Base-by-base conservation (phyloP, 345 rosid species). In the Cardamine chenopodiifolia region DNA sequence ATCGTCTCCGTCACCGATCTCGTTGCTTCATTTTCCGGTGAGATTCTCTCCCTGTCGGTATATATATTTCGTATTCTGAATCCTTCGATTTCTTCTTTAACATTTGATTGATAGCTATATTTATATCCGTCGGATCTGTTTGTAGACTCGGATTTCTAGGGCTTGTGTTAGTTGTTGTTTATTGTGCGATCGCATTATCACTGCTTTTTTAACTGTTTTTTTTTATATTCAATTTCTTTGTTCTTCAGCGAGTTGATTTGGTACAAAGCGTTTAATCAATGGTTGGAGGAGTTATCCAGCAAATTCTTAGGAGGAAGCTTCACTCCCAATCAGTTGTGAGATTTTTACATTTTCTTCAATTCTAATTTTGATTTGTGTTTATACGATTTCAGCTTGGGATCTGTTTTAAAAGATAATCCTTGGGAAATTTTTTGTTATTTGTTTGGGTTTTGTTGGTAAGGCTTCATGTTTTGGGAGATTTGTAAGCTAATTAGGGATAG, bases 221-320 rank as follows among this genome's bases (percentile, higher is more conserved):
- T 26, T 58, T 26, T 23, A 65, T 32, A 32, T 66, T 66, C n/a
- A 15, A 1, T 34, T 26, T 15, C 15, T 20, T 66, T 65, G 39
- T 63, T 39, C 78, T 71, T n/a, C 74, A 76, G 78, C 68, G 77
- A 74, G 29, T 58, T 64, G 59, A 70, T 77, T 71, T 73, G 74
- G 73, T 80, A 83, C 83, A 77, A 62, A 68, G 65, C 66, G 72
- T 57, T 76, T 76, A n/a, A 22, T 75, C 71, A 82, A 94, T 94
- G 98, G 93, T 84, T 86, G 97, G 97, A 81, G 94, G 95, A 72
- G 68, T 91, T 53, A 89, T 94, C 85, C 92, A 81, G 82, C 98
- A 86, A 84, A 93, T 91, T 75, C 84, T 94, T 70, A 85, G 91
- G 84, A 86, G 89, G 83, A 89, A 88, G 75, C 86, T 89, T 78